A percentile compares a stretch with the other conserved stretches of the same genome.
Evolutionary conservation across 345 rosid genomes (phyloP).

Genomic region (Noccaea bulbosa): DNA sequence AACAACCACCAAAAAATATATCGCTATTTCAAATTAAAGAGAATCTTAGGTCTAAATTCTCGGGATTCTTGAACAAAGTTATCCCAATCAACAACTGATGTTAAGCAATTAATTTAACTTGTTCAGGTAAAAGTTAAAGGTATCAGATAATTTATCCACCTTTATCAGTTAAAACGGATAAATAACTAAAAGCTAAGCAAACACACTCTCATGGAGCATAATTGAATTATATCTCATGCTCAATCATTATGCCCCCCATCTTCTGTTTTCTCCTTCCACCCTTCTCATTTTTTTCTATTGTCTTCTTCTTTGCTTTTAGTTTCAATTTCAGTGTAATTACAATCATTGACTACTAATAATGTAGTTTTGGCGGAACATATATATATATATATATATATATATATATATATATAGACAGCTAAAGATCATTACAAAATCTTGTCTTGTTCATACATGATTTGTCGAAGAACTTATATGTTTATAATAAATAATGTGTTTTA

Average conservation of each 20-base stretch:
- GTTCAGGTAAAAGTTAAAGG: constrained; percentile 19
- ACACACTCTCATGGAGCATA: constrained; percentile 36
- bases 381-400: background rate
- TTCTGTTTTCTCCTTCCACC: constrained; percentile 7
- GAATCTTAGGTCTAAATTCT: constrained; percentile 14
- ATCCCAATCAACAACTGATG: constrained; percentile 23
- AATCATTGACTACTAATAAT: constrained; percentile 42
- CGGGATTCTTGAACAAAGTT: constrained; percentile 4
- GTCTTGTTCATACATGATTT: constrained; percentile 37
- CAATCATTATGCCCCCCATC: constrained; percentile 49
- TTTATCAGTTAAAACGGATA: constrained; percentile 17
- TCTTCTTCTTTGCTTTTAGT: constrained; percentile 5
- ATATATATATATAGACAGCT: constrained; percentile 18
- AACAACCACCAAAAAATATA: constrained; percentile 27
- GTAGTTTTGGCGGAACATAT: constrained; percentile 29
- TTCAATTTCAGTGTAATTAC: constrained; percentile 41
- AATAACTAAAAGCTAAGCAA: constrained; percentile 31
- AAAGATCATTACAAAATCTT: constrained; percentile 34
- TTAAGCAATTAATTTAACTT: constrained; percentile 19
- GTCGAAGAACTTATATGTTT: constrained; percentile 15
- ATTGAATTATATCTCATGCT: constrained; percentile 41
- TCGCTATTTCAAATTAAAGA: background rate
- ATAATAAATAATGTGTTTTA: background rate
- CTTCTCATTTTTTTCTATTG: constrained; percentile 2
- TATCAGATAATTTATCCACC: background rate